Conservation (phyloP, 768 basidiomycete species). For the Dentipellis fragilis region DNA sequence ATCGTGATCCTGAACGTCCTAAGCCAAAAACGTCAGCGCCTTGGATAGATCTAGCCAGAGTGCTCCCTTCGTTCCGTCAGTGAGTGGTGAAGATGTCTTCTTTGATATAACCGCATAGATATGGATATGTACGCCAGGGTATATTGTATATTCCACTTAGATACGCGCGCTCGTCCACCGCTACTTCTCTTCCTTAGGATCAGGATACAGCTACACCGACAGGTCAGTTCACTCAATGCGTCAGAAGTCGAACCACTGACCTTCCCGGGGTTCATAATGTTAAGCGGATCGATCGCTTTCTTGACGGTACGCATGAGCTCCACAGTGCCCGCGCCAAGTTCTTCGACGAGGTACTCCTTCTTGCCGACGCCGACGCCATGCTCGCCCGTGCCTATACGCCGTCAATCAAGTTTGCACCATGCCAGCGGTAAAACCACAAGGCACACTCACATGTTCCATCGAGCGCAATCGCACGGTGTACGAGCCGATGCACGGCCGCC, state of each 20-base stretch:
- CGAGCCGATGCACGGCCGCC: constrained; percentile 58
- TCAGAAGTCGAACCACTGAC: not conserved
- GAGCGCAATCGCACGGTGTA: constrained; percentile 59
- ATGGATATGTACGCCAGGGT: no score
- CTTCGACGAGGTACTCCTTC: constrained; percentile 71
- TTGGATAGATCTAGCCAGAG: no score
- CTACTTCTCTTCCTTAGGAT: no score
- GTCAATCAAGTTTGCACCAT: constrained; percentile 1
- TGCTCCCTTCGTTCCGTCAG: no score
- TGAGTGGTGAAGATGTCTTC: no score
- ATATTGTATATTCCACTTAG: no score
- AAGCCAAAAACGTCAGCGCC: no score
- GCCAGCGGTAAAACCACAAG: not conserved
- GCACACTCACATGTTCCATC: constrained; percentile 63
- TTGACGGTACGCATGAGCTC: constrained; percentile 84
- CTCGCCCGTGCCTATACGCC: constrained; percentile 60
- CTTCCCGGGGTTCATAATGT: constrained; percentile 85
- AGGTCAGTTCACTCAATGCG: no score
- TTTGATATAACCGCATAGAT: no score
- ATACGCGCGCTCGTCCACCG: no score
- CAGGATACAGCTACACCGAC: no score
- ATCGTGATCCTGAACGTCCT: no score
- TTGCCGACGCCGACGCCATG: constrained; percentile 87
- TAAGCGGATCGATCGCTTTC: constrained; percentile 63
- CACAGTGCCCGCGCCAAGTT: constrained; percentile 77